Conservation (phyloP, 2,329 filamentous ascomycete genomes). For the Grosmannia penicillata region DNA sequence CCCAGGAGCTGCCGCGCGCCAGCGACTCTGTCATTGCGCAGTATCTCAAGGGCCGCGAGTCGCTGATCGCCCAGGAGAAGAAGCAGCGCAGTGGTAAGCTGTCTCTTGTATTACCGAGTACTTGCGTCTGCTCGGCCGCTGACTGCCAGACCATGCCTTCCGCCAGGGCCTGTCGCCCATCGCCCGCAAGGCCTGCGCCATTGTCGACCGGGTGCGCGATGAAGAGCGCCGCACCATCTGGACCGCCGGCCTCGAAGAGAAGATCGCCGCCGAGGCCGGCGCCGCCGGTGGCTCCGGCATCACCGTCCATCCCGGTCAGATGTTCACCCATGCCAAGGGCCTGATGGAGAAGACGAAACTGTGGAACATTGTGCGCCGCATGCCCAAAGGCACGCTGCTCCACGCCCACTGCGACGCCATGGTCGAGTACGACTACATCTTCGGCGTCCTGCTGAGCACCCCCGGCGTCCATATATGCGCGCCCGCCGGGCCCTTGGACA, state of each 20-base stretch:
- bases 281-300: conserved; percentile 2
- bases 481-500: conserved; percentile 39
- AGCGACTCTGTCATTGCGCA: conserved; percentile 68
- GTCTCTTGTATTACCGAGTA: neutral
- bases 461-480: conserved; percentile 60
- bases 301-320: conserved; percentile 69
- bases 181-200: conserved; percentile 60
- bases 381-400: conserved; percentile 79
- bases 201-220: conserved; percentile 65
- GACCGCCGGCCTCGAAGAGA: conserved; percentile 59
- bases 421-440: conserved; percentile 71
- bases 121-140: conserved; percentile 13
- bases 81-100: conserved; percentile 61
- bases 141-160: conserved; percentile 50
- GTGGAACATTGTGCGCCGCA: conserved; percentile 68
- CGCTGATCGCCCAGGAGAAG: conserved; percentile 67
- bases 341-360: conserved; percentile 72
- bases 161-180: conserved; percentile 63
- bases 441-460: conserved; percentile 54
- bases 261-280: conserved; percentile 42
- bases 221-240: conserved; percentile 65
- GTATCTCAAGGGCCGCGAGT: conserved; percentile 62
- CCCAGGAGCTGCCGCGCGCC: conserved; percentile 37
- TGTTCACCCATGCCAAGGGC: conserved; percentile 78
- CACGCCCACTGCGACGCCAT: conserved; percentile 88